Evolutionary conservation across 306 rosid genomes (phyloP).

Genomic region (Dalbergia cultrata): DNA sequence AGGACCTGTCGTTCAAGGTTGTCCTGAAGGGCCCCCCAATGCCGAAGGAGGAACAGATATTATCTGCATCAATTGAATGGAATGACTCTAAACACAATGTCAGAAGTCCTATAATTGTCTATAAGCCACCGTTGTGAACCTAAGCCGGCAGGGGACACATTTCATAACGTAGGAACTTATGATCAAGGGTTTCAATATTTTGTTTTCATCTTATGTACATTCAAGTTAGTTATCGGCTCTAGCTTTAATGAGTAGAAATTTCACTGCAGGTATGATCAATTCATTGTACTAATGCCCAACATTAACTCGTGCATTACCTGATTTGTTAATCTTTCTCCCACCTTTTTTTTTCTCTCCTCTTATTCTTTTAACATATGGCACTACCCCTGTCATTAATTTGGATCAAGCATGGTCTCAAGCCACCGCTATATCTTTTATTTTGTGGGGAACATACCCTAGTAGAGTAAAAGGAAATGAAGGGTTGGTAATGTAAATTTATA

Average conservation of each 20-base stretch:
- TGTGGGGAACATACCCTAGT: no score
- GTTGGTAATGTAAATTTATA: no score
- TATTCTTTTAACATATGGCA: not conserved
- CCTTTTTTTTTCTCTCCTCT: not conserved
- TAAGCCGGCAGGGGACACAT: not conserved
- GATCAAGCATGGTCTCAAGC: not conserved
- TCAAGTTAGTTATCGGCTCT: conserved; percentile 27
- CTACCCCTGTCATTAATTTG: not conserved
- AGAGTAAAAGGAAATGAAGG: no score
- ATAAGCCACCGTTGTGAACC: conserved; percentile 31
- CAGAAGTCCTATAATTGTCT: conserved; percentile 64
- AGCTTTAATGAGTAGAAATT: conserved; percentile 34
- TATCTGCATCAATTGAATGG: conserved; percentile 73
- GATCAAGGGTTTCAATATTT: not conserved
- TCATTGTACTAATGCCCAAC: not conserved
- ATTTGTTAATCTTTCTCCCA: not conserved
- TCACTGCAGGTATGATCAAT: not conserved
- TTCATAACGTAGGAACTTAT: conserved; percentile 37
- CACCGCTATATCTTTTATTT: not conserved
- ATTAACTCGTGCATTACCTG: not conserved
- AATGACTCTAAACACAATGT: conserved; percentile 65
- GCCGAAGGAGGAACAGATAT: not conserved
- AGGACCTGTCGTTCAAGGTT: conserved; percentile 64
- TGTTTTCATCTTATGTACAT: not conserved
- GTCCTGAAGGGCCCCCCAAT: conserved; percentile 58